Percentiles rank a stretch among this genome's conserved stretches.
These are phyloP conservation scores for Microcos paniculata DNA, from an alignment of 345 rosid species.

Conservation along the genomic window DNA sequence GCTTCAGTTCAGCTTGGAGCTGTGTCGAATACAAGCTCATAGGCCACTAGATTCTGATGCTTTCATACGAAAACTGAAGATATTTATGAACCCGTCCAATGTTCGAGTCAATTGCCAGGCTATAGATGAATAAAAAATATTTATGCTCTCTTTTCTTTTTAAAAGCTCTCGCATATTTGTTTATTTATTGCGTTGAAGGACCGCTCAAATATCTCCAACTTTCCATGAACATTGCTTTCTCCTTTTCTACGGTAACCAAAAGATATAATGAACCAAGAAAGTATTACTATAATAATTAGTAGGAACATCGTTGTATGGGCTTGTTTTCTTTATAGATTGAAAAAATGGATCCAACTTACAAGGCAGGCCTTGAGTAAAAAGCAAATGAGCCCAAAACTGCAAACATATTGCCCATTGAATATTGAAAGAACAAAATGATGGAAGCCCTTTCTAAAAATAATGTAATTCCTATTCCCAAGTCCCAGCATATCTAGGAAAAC, in stretches of 20 bases:
- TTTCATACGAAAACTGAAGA: not conserved
- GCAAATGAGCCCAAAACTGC: slow-evolving; percentile 21
- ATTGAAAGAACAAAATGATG: not conserved
- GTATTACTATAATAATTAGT: too few relatives aligned
- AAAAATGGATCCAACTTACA: not conserved
- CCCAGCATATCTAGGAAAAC: slow-evolving; percentile 13
- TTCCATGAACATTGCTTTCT: too few relatives aligned
- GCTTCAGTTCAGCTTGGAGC: not conserved
- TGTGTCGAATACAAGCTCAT: not conserved
- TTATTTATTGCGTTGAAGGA: too few relatives aligned
- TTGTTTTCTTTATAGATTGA: not conserved
- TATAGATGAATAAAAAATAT: not conserved
- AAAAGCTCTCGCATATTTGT: not conserved
- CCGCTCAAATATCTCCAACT: too few relatives aligned
- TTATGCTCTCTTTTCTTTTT: not conserved
- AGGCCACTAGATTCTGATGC: not conserved
- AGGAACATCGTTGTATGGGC: not conserved
- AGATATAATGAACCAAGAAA: too few relatives aligned
- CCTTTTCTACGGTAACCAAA: too few relatives aligned
- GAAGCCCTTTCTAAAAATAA: slow-evolving; percentile 7
- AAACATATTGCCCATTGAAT: slow-evolving; percentile 13
- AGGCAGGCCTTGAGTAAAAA: not conserved
- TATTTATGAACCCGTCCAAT: not conserved
- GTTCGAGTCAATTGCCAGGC: not conserved
- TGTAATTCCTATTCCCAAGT: slow-evolving; percentile 6